phyloP scores from a whole-genome alignment of 2,329 filamentous ascomycete species.

The Xylaria multiplex region DNA sequence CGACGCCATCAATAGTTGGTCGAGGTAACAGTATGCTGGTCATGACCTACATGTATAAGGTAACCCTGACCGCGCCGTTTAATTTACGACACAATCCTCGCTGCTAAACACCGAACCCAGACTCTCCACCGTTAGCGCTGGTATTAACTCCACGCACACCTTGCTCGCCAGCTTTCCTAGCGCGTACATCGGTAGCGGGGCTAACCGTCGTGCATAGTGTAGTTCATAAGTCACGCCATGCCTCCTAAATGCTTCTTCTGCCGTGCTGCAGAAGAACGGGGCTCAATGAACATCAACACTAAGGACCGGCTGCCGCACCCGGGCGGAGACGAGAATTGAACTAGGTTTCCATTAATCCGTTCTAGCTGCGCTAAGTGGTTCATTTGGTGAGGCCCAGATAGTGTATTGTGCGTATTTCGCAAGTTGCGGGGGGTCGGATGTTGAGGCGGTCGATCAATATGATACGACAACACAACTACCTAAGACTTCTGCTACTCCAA shows the following conservation, averaged over 20 bases:
- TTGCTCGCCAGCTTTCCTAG: neutral
- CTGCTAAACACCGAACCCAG: no score
- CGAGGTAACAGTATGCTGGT: neutral
- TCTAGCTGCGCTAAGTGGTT: neutral
- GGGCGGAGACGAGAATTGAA: neutral
- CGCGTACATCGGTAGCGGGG: no score
- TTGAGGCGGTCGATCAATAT: conserved; percentile 6
- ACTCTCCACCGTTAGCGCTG: no score
- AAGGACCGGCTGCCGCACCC: neutral
- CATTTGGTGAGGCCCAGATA: neutral
- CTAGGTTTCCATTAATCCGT: conserved; percentile 8
- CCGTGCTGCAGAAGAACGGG: conserved; percentile 1
- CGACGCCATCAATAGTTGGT: conserved; percentile 12
- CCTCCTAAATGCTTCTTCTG: neutral
- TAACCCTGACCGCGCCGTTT: neutral
- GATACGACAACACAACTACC: neutral
- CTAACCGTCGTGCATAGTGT: neutral
- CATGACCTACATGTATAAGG: neutral
- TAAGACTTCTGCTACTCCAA: conserved; percentile 12
- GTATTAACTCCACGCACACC: neutral
- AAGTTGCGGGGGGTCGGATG: conserved; percentile 25
- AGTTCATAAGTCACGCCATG: conserved; percentile 8
- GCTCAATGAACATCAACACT: conserved; percentile 1
- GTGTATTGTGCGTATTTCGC: conserved; percentile 30
- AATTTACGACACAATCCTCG: neutral